Evolutionary conservation across 352 stramenopile species (phyloP).

Genomic region (Globisporangium acanthophoron): DNA sequence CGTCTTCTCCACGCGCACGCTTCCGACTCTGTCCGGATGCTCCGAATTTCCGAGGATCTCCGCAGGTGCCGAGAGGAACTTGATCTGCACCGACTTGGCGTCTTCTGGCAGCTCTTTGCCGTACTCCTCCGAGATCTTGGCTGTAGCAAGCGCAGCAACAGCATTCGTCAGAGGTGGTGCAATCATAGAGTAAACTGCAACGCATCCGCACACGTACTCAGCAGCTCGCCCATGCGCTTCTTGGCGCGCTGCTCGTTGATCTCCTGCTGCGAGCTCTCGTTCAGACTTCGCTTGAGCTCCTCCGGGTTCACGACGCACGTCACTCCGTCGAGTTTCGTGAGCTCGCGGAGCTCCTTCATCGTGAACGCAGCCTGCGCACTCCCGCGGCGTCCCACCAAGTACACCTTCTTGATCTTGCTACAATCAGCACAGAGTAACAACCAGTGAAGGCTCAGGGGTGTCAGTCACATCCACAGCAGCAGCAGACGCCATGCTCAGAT

Average conservation of each 20-base stretch:
- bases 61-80: constrained; percentile 89
- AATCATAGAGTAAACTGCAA: not conserved
- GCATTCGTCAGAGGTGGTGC: not conserved
- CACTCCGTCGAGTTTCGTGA: constrained; percentile 78
- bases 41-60: constrained; percentile 56
- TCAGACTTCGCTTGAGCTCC: constrained; percentile 88
- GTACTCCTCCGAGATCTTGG: constrained; percentile 44
- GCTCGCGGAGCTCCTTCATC: constrained; percentile 94
- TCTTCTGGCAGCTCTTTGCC: constrained; percentile 16
- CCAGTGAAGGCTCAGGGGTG: not conserved
- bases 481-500: not conserved
- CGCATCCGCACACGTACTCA: constrained; percentile 21
- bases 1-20: constrained; percentile 86
- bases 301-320: constrained; percentile 83
- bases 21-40: constrained; percentile 42
- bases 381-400: constrained; percentile 92
- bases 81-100: constrained; percentile 68
- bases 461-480: not conserved
- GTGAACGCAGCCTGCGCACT: constrained; percentile 96
- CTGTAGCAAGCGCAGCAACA: constrained; percentile 1
- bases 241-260: constrained; percentile 76
- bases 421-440: not conserved
- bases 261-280: constrained; percentile 78
- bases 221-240: constrained; percentile 82
- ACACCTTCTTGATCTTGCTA: constrained; percentile 80